Evolutionary conservation across 2,329 filamentous ascomycete genomes (phyloP).

Genomic region (Colletotrichum tabaci): DNA sequence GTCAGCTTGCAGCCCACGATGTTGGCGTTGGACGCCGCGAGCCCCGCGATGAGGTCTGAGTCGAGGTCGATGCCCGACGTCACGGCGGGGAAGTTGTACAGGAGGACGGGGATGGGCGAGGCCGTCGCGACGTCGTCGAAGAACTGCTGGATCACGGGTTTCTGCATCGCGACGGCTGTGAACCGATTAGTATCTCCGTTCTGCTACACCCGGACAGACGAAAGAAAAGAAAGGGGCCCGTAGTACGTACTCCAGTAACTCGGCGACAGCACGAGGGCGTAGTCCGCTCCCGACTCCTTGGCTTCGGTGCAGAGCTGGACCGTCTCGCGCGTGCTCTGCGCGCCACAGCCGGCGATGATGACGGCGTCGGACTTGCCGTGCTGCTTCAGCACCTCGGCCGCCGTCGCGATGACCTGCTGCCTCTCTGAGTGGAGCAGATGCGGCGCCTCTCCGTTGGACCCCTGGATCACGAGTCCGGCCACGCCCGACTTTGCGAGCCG

Average conservation of each 20-base stretch:
- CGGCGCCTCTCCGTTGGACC: constrained; percentile 63
- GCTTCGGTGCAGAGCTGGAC: constrained; percentile 73
- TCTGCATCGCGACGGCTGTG: constrained; percentile 64
- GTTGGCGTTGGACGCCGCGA: constrained; percentile 65
- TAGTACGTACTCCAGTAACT: constrained; percentile 70
- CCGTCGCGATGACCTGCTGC: constrained; percentile 67
- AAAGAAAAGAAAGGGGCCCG: constrained; percentile 59
- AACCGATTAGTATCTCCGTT: too few relatives aligned
- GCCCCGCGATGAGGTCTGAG: constrained; percentile 70
- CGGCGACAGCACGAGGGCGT: constrained; percentile 72
- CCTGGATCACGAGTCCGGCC: constrained; percentile 62
- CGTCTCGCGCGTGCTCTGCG: constrained; percentile 75
- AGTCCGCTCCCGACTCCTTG: constrained; percentile 72
- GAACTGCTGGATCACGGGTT: constrained; percentile 71
- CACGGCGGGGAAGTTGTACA: constrained; percentile 80
- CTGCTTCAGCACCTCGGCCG: constrained; percentile 63
- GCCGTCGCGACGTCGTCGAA: constrained; percentile 69
- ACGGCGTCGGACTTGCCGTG: constrained; percentile 63
- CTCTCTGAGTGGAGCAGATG: constrained; percentile 71
- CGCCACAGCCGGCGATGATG: constrained; percentile 75
- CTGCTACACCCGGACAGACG: too few relatives aligned
- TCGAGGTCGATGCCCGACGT: constrained; percentile 79
- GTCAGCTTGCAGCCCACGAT: constrained; percentile 78
- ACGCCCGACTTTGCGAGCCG: constrained; percentile 60
- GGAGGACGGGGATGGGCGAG: constrained; percentile 69